phyloP scores from a whole-genome alignment of 1,139 yeast genomes.

The Kluyveromyces sp. region DNA sequence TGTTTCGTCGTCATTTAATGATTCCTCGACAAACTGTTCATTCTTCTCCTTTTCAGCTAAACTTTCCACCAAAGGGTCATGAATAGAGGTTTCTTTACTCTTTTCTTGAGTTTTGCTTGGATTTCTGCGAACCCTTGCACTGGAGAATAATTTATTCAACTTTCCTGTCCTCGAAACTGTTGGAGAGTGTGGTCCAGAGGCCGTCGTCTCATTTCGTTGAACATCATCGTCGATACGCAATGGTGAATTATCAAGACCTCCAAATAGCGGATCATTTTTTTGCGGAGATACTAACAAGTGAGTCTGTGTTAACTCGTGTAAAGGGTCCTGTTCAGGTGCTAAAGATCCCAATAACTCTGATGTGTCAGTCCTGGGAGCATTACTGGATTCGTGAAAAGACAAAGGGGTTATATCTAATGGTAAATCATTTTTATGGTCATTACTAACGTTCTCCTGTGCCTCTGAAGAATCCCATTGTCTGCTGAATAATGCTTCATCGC shows the following conservation, averaged over 20 bases:
- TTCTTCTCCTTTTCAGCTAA: conserved; percentile 13
- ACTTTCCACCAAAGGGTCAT: conserved; percentile 24
- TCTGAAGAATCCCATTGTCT: not conserved
- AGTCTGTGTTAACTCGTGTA: conserved; percentile 13
- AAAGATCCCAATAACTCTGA: conserved; percentile 14
- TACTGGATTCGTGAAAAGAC: not conserved
- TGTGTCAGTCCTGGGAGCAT: not conserved
- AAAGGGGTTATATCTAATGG: not conserved
- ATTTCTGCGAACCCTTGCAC: conserved; percentile 24
- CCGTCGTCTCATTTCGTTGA: conserved; percentile 1
- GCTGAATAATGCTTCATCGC: not conserved
- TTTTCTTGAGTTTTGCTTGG: conserved; percentile 8
- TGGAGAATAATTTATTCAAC: conserved; percentile 20
- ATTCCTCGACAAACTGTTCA: conserved; percentile 20
- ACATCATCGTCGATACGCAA: conserved; percentile 8
- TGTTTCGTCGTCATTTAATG: conserved; percentile 7
- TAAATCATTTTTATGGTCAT: not conserved
- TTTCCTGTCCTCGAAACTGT: conserved; percentile 11
- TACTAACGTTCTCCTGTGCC: not conserved
- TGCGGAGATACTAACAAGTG: conserved; percentile 9
- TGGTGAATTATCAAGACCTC: conserved; percentile 18
- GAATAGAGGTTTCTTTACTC: conserved; percentile 6
- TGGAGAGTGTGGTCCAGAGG: conserved; percentile 6
- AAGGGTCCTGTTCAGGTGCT: conserved; percentile 25
- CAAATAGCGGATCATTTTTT: conserved; percentile 19